Conservation (phyloP, 768 basidiomycete species). For the Pleurotus ostreatus region DNA sequence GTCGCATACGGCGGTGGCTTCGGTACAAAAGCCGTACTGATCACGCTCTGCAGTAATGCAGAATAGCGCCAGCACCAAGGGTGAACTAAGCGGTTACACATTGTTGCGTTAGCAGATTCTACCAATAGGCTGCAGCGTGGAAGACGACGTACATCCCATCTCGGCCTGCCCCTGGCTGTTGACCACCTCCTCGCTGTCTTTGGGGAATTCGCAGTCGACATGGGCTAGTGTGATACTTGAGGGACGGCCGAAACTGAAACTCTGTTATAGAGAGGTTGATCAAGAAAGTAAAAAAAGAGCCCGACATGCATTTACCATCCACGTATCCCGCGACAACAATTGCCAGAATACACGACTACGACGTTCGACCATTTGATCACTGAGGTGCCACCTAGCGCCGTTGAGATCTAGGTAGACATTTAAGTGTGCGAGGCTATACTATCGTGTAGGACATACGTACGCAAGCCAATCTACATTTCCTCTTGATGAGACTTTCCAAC, state of each 20-base stretch:
- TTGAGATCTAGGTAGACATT: slow-evolving; percentile 44
- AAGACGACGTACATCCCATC: slow-evolving; percentile 35
- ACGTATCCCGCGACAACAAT: slow-evolving; percentile 59
- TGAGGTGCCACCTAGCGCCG: slow-evolving; percentile 56
- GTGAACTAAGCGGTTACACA: slow-evolving; percentile 34
- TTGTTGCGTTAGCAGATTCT: neutral
- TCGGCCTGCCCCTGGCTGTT: slow-evolving; percentile 30
- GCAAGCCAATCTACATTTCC: slow-evolving; percentile 44
- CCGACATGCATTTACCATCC: slow-evolving; percentile 37
- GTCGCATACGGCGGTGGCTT: slow-evolving; percentile 46
- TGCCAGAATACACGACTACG: slow-evolving; percentile 66
- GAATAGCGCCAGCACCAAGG: slow-evolving; percentile 55
- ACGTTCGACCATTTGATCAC: slow-evolving; percentile 36
- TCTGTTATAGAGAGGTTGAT: slow-evolving; percentile 31
- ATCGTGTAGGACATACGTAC: slow-evolving; percentile 29
- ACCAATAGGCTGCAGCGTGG: neutral
- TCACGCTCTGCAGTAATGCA: slow-evolving; percentile 45
- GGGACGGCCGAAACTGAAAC: slow-evolving; percentile 58
- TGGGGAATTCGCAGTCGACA: slow-evolving; percentile 55
- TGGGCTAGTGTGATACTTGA: slow-evolving; percentile 47
- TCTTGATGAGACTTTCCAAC: too few relatives aligned
- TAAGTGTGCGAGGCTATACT: neutral
- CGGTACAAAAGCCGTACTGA: slow-evolving; percentile 47
- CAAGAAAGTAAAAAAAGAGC: neutral
- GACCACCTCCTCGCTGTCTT: slow-evolving; percentile 32